phyloP scores from a whole-genome alignment of 331 rosid species.

The Acacia concinna region DNA sequence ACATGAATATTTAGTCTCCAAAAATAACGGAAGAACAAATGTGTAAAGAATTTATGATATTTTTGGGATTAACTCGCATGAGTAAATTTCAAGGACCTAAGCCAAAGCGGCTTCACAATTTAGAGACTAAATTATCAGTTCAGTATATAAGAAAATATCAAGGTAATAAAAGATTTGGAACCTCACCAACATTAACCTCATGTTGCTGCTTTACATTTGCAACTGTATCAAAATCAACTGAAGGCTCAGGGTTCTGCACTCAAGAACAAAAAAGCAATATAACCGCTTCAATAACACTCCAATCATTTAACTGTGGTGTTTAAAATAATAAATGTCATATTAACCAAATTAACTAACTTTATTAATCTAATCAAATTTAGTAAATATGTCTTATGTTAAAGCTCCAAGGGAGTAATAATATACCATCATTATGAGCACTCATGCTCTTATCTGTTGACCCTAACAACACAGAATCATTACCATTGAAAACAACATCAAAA shows the following conservation, averaged over 20 bases:
- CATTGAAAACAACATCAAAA: not conserved
- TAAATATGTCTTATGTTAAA: too few species aligned
- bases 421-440: conserved; percentile 11
- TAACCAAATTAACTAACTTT: too few species aligned
- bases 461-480: conserved; percentile 15
- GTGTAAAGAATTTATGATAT: not conserved
- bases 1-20: not conserved
- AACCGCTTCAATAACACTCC: not conserved
- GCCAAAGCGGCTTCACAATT: not conserved
- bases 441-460: conserved; percentile 14
- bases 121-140: not conserved
- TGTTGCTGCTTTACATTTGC: conserved; percentile 80
- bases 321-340: too few species aligned
- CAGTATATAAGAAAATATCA: not conserved
- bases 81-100: not conserved
- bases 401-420: too few species aligned
- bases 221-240: conserved; percentile 93
- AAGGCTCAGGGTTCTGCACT: conserved; percentile 88
- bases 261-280: conserved; percentile 29
- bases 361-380: too few species aligned
- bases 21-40: not conserved
- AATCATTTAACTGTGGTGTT: not conserved
- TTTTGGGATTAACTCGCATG: not conserved
- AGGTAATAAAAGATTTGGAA: conserved; percentile 27
- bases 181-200: conserved; percentile 90